Base-by-base conservation (phyloP, 176 grass and related monocot species). In the Paspalum notatum region DNA sequence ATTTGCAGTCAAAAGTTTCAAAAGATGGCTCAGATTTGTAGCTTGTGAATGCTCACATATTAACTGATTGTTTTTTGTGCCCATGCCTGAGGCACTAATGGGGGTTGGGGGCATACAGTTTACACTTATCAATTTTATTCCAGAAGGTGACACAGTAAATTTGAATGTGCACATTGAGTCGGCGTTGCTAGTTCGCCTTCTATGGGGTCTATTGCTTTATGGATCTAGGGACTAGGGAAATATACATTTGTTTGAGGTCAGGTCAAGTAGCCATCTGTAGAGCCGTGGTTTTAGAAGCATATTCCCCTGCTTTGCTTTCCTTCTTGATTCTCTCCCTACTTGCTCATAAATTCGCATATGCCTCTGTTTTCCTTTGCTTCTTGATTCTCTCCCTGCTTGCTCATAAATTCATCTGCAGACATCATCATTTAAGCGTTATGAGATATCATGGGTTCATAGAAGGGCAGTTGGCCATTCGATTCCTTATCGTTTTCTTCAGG, bases 381-480 rank as follows among this genome's bases (percentile, higher is more conserved):
- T n/a, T n/a, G n/a, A n/a, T n/a, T 64, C 37, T 18, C 12, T 60
- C 52, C 5, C 27, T 81, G 10, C 14, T 81, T 65, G 53, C 50
- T 41, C 40, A 71, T 20, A 22, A 58, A 72, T 63, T 82, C 44
- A 22, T 59, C 68, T 85, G 16, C 85, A 98, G 95, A 87, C 88
- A 89, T 83, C 84, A 71, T 94, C 92, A 71, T 93, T 80, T 55
- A 98, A 98, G 63, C 85, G 86, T 60, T 98, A 89, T 76, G 95
- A 98, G 89, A 76, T 98, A 87, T 91, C 89, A 45, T 98, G 88
- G 88, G 95, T 98, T 76, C 93, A 98, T 67, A 92, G 95, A 89
- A 93, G 85, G 81, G 84, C 90, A 42, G 72, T 93, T 91, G 95
- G 95, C 15, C 92, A 80, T 81, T 91, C 95, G 80, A 92, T 71